Conservation (phyloP, 345 rosid species). For the Cardiospermum halicacabum region DNA sequence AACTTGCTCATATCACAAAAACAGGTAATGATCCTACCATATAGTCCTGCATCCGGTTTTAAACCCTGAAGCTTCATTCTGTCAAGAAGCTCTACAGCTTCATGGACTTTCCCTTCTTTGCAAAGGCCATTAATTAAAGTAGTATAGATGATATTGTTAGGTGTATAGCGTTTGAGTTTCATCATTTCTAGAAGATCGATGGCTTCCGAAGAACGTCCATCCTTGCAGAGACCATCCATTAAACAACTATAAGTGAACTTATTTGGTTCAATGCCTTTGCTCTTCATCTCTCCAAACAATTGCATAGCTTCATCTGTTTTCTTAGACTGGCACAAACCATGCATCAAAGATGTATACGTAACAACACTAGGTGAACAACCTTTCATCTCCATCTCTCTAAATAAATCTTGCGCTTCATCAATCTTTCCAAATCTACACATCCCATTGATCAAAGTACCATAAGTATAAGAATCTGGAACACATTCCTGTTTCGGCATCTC, state of each 20-base stretch:
- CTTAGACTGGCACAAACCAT: constrained; percentile 64
- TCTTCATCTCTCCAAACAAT: constrained; percentile 68
- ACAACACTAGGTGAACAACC: constrained; percentile 76
- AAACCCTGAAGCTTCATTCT: constrained; percentile 89
- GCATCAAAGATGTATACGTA: constrained; percentile 71
- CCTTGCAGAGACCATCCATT: constrained; percentile 86
- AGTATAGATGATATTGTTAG: constrained; percentile 68
- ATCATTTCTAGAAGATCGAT: constrained; percentile 56
- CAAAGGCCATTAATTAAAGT: constrained; percentile 70
- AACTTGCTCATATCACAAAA: constrained; percentile 52
- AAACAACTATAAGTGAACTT: constrained; percentile 78
- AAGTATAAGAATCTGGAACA: constrained; percentile 76
- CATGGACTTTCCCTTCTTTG: constrained; percentile 58
- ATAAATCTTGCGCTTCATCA: constrained; percentile 61
- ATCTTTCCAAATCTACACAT: constrained; percentile 62
- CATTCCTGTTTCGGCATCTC: constrained; percentile 78
- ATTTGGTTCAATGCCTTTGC: constrained; percentile 69
- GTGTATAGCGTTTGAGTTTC: constrained; percentile 49
- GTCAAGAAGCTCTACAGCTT: constrained; percentile 73
- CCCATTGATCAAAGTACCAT: constrained; percentile 86
- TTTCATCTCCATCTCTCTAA: constrained; percentile 66
- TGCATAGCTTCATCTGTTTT: constrained; percentile 53
- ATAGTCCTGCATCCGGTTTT: constrained; percentile 78
- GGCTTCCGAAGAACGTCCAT: constrained; percentile 51
- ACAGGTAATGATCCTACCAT: constrained; percentile 63